Conservation (phyloP, 2,329 filamentous ascomycete genomes). For the Septoria linicola region DNA sequence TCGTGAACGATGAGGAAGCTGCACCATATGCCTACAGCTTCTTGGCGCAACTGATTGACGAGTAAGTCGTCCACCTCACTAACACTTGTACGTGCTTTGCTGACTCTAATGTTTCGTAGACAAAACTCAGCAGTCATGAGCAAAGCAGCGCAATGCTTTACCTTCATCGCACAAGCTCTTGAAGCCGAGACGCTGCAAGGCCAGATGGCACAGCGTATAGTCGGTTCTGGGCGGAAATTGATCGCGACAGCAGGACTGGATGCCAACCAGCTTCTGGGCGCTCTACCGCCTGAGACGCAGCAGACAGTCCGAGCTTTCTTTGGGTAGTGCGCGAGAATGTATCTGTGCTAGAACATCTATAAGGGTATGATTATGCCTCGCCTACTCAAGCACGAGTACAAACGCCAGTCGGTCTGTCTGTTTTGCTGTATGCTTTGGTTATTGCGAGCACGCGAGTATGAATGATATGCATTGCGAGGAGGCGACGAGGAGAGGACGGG, state of each 20-base stretch:
- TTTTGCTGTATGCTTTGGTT: background rate
- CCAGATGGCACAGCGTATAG: constrained; percentile 74
- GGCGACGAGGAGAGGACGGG: background rate
- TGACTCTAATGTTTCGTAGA: constrained; percentile 51
- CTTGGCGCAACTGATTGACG: constrained; percentile 84
- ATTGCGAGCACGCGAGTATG: background rate
- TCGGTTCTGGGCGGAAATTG: constrained; percentile 73
- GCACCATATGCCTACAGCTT: constrained; percentile 95
- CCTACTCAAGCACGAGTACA: too few species aligned
- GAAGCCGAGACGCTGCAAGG: constrained; percentile 89
- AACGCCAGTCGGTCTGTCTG: background rate
- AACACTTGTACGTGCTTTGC: background rate
- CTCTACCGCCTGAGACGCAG: constrained; percentile 77
- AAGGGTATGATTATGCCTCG: too few species aligned
- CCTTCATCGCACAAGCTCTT: constrained; percentile 80
- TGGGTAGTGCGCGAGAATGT: constrained; percentile 27
- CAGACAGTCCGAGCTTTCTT: constrained; percentile 50
- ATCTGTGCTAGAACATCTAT: background rate
- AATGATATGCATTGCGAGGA: background rate
- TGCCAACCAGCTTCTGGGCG: constrained; percentile 70
- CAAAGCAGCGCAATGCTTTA: constrained; percentile 79
- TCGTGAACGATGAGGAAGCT: constrained; percentile 94
- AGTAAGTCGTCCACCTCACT: constrained; percentile 62
- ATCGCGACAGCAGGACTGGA: constrained; percentile 73
- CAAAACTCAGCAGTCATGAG: constrained; percentile 78